A percentile compares a stretch with the other conserved stretches of the same genome.
phyloP scores from a whole-genome alignment of 1,284 basidiomycete species.

The Naganishia sp. region DNA sequence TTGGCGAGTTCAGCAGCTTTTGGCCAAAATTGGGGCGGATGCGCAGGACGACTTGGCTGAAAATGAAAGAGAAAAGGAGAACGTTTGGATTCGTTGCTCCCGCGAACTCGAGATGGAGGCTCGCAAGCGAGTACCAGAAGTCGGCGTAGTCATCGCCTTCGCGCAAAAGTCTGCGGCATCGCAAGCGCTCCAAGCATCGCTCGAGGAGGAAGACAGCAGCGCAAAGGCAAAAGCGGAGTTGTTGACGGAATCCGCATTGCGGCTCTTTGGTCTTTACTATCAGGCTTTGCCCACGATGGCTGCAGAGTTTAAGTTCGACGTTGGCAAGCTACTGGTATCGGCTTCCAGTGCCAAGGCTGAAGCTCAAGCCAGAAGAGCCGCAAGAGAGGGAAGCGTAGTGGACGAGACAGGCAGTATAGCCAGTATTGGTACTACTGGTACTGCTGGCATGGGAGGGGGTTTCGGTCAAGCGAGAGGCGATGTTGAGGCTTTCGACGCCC shows the following conservation, averaged over 20 bases:
- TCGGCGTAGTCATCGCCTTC: constrained; percentile 77
- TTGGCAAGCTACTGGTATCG: constrained; percentile 71
- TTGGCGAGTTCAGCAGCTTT: constrained; percentile 59
- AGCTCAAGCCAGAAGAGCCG: constrained; percentile 45
- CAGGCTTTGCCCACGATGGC: constrained; percentile 70
- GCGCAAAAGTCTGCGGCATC: constrained; percentile 59
- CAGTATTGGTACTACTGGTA: constrained; percentile 44
- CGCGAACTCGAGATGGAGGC: constrained; percentile 72
- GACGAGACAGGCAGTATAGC: constrained; percentile 51
- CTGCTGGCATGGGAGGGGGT: constrained; percentile 54
- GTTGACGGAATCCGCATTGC: constrained; percentile 72
- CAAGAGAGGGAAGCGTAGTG: constrained; percentile 49
- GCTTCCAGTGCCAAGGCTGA: constrained; percentile 53
- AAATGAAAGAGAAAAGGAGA: constrained; percentile 62
- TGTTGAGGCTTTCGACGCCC: constrained; percentile 60
- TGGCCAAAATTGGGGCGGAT: constrained; percentile 59
- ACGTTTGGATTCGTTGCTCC: constrained; percentile 67
- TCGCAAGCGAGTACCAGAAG: constrained; percentile 75
- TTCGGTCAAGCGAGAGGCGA: constrained; percentile 53
- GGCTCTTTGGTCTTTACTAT: constrained; percentile 82
- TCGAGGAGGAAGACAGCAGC: constrained; percentile 48
- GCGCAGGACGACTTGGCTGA: constrained; percentile 55
- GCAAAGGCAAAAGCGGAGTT: constrained; percentile 55
- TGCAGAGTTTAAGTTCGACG: constrained; percentile 78
- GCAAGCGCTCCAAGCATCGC: constrained; percentile 43